phyloP scores from a whole-genome alignment of 2,329 filamentous ascomycete genomes.

The Leptographium lundbergii region DNA sequence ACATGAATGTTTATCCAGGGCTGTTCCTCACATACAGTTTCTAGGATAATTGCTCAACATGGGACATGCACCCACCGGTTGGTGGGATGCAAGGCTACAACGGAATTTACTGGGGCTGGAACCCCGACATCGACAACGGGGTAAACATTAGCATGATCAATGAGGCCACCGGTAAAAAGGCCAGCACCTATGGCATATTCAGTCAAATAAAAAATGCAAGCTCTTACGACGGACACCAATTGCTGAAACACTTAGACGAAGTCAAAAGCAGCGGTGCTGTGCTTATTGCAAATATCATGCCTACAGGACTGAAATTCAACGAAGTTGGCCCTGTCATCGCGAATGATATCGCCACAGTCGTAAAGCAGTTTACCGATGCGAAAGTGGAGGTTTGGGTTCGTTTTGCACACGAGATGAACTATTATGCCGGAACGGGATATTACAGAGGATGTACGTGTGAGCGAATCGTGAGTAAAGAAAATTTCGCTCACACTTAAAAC shows the following conservation, averaged over 20 bases:
- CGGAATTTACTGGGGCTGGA: constrained; percentile 1
- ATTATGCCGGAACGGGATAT: background rate
- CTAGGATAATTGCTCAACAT: background rate
- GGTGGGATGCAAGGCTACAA: constrained; percentile 1
- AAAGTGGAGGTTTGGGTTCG: background rate
- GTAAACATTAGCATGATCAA: background rate
- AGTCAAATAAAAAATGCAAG: background rate
- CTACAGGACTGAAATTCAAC: background rate
- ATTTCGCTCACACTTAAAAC: background rate
- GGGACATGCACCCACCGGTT: background rate
- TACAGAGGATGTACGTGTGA: background rate
- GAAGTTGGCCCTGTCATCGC: background rate
- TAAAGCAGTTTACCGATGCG: background rate
- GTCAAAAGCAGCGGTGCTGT: background rate
- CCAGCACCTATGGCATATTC: background rate
- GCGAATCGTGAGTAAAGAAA: background rate
- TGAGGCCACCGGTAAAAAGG: background rate
- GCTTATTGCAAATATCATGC: background rate
- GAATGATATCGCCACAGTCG: background rate
- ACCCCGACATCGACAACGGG: background rate
- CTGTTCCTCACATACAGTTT: background rate
- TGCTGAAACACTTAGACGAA: background rate
- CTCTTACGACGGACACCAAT: background rate
- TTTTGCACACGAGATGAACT: constrained; percentile 1
- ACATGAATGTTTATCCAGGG: background rate